Evolutionary conservation across 345 rosid species (phyloP), one percentile per base, ranked within the genome.

Genomic region (Aquilaria yunnanensis): DNA sequence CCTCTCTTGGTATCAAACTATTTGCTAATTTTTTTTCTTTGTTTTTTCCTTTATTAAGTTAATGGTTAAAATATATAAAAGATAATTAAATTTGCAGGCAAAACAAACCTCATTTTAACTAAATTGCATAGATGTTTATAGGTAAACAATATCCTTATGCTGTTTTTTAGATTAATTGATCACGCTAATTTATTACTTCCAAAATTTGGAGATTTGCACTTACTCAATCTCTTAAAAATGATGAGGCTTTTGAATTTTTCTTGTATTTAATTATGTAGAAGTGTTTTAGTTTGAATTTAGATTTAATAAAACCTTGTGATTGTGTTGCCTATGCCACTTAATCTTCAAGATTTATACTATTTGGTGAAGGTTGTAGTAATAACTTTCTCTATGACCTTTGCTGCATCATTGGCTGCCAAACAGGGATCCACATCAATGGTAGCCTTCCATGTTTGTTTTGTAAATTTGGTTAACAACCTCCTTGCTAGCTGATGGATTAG

Each of bases 401-500:
- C 90, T 0, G 85, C 88, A 30, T 87, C 94, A 16, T 60, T 84
- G 74, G 90, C 90, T 2, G 83, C 88, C 45, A 71, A 79, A 64
- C 72, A 68, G 63, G 90, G 88, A 41, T 45, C 90, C 8, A 82
- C 73, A 14, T 62, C 82, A 57, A 87, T 87, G 94, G 90, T 90
- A 6, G 90, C 94, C 43, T 87, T 87, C 68, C 88, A 84, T 72
- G 70, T 84, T 32, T 87, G 90, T 82, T 77, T 23, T 87, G 81
- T 90, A 87, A 70, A 71, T 84, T 61, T 82, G 90, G 94, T 49
- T 87, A 72, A 67, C 88, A 13, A 69, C 86, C 7, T 87, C 90
- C 14, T 81, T 84, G 65, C 90, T 87, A 1, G 88, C 94, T n/a
- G 90, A 87, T 60, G 90, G 90, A 52, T 73, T 84, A 54, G 90